These are phyloP conservation scores for Chaetomium tenue DNA, from an alignment of 495 filamentous ascomycete species.

Conservation along the genomic window DNA sequence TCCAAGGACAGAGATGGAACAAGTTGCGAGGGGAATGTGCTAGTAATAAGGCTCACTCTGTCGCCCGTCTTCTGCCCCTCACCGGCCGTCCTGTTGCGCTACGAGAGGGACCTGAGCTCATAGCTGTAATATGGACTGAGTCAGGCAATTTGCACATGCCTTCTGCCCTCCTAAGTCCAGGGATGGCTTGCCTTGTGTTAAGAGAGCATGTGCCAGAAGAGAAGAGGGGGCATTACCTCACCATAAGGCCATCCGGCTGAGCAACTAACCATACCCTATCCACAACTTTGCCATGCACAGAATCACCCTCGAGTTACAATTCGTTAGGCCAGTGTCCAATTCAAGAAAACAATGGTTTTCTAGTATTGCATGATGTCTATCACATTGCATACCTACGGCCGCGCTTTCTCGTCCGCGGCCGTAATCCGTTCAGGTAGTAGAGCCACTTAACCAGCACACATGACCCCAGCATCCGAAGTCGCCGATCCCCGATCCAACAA, in stretches of 20 bases:
- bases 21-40: neutral
- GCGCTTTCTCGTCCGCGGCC: neutral
- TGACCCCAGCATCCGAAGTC: neutral
- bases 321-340: neutral
- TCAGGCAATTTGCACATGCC: neutral
- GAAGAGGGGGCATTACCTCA: slow-evolving; percentile 11
- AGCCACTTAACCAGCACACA: neutral
- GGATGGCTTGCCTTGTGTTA: neutral
- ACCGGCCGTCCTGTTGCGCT: neutral
- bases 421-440: neutral
- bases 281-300: neutral
- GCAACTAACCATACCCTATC: too few species aligned
- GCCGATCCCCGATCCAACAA: too few species aligned
- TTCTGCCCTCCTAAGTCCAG: neutral
- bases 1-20: neutral
- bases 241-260: neutral
- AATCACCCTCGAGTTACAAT: neutral
- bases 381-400: slow-evolving; percentile 7
- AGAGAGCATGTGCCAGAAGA: too few species aligned
- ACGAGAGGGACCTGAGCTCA: neutral
- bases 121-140: slow-evolving; percentile 3
- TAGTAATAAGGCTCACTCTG: neutral
- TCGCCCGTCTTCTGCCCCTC: too few species aligned
- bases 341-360: neutral
- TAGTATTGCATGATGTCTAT: slow-evolving; percentile 21